Evolutionary conservation across 768 basidiomycete species (phyloP).

Genomic region (Mycena leptocephala): DNA sequence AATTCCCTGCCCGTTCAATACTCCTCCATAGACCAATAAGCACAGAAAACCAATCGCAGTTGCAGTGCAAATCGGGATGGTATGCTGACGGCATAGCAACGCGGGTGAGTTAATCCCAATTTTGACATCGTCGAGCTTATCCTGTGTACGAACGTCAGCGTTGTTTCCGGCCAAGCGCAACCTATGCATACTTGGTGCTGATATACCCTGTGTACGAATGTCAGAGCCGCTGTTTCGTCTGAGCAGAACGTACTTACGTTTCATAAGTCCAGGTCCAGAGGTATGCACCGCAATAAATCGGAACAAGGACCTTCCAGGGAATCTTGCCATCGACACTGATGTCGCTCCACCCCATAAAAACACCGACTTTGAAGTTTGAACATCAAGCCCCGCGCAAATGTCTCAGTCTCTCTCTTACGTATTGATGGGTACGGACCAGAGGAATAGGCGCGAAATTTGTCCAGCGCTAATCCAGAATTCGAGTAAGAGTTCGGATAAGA

Average conservation of each 20-base stretch:
- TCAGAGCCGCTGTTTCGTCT: background rate
- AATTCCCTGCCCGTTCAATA: constrained; percentile 60
- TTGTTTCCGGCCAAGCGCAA: background rate
- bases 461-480: constrained; percentile 44
- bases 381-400: constrained; percentile 46
- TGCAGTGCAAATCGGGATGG: constrained; percentile 62
- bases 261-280: constrained; percentile 52
- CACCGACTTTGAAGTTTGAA: constrained; percentile 49
- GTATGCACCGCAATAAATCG: constrained; percentile 44
- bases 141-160: constrained; percentile 55
- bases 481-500: background rate
- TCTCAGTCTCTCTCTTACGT: background rate
- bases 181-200: constrained; percentile 51
- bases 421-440: constrained; percentile 35
- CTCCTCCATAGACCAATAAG: constrained; percentile 61
- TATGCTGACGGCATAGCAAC: constrained; percentile 64
- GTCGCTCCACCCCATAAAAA: constrained; percentile 52
- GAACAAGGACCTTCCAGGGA: constrained; percentile 43
- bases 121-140: constrained; percentile 70
- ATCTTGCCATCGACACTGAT: constrained; percentile 39
- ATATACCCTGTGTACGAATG: constrained; percentile 36
- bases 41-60: constrained; percentile 64
- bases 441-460: constrained; percentile 49
- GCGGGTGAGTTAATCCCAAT: constrained; percentile 75
- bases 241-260: constrained; percentile 24